These are phyloP conservation scores for Dacryopinax spathularia DNA, from an alignment of 768 basidiomycete genomes.

Conservation along the genomic window DNA sequence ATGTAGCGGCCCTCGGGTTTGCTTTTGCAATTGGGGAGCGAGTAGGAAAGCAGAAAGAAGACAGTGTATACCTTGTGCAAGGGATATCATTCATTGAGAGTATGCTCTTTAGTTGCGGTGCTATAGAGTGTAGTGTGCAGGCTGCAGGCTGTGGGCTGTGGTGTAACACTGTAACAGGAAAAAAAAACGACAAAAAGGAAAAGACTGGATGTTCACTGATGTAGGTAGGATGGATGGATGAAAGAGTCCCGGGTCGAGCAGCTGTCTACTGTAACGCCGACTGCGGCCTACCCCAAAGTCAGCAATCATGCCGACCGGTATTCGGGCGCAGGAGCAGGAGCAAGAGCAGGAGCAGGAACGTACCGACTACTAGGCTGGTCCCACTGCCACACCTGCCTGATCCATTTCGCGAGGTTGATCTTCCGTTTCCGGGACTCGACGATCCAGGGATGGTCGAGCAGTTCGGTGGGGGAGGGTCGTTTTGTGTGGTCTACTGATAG, in stretches of 20 bases:
- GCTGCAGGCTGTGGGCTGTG: not conserved
- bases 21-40: no score
- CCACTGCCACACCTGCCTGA: constrained; percentile 66
- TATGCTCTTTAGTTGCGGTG: not conserved
- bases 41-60: no score
- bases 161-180: not conserved
- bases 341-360: no score
- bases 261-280: not conserved
- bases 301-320: not conserved
- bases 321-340: no score
- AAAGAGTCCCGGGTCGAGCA: no score
- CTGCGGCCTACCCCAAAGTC: not conserved
- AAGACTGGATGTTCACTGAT: no score
- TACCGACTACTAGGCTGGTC: not conserved
- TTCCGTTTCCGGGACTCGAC: constrained; percentile 60
- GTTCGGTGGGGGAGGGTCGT: constrained; percentile 69
- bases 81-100: constrained; percentile 4
- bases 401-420: constrained; percentile 81
- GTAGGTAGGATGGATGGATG: no score
- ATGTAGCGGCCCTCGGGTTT: constrained; percentile 35
- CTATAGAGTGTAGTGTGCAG: not conserved
- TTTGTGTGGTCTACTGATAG: constrained; percentile 51
- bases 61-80: not conserved
- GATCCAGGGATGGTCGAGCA: constrained; percentile 78
- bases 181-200: not conserved